phyloP scores from a whole-genome alignment of 352 stramenopile genomes.

The Phytophthora nicotianae region DNA sequence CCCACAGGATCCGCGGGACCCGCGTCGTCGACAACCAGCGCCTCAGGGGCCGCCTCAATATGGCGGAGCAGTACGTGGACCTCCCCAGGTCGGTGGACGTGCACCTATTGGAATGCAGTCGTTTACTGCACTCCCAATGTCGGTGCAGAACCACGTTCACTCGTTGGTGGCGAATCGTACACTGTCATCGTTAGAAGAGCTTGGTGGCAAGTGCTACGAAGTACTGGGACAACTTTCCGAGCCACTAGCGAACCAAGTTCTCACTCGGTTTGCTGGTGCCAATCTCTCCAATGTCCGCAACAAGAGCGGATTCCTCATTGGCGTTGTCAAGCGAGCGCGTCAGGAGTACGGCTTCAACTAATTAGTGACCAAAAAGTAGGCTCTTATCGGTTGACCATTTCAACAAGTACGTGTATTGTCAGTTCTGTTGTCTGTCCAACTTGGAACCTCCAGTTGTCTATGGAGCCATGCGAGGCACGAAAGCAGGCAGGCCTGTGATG shows the following conservation, averaged over 20 bases:
- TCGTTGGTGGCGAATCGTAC: conserved; percentile 60
- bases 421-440: conserved; percentile 1
- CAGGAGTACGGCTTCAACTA: conserved; percentile 82
- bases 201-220: conserved; percentile 84
- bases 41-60: conserved; percentile 27
- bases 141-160: conserved; percentile 72
- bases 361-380: conserved; percentile 5
- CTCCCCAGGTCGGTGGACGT: conserved; percentile 11
- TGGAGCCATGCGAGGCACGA: conserved; percentile 88
- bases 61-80: conserved; percentile 19
- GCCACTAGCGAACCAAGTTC: conserved; percentile 73
- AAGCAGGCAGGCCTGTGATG: conserved; percentile 96
- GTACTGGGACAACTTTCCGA: conserved; percentile 79
- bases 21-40: conserved; percentile 32
- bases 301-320: conserved; percentile 80
- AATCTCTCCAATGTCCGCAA: conserved; percentile 81
- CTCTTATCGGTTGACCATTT: too few relatives aligned
- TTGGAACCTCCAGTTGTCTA: conserved; percentile 31
- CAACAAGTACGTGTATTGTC: conserved; percentile 9
- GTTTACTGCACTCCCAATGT: conserved; percentile 51
- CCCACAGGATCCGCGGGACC: conserved; percentile 23
- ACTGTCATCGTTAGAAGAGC: conserved; percentile 70
- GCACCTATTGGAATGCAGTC: conserved; percentile 36
- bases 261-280: conserved; percentile 72
- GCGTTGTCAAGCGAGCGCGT: conserved; percentile 77